A percentile compares a stretch with the other conserved stretches of the same genome.
Evolutionary conservation across 2,329 filamentous ascomycete species (phyloP).

Genomic region (Fusarium algeriense): DNA sequence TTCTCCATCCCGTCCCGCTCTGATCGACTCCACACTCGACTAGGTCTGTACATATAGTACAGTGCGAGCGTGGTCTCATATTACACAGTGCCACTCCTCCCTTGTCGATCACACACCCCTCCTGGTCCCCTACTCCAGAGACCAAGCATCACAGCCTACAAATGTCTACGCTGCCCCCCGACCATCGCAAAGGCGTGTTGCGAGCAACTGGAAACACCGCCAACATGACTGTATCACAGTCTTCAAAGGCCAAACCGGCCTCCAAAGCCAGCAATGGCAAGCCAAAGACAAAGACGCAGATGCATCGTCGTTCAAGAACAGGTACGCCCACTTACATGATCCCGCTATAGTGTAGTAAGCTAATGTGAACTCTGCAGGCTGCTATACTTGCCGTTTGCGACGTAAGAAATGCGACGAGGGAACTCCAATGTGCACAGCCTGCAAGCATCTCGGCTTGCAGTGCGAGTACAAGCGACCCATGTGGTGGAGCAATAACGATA

Average conservation of each 20-base stretch:
- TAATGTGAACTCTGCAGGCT: slow-evolving; percentile 59
- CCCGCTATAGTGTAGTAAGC: background rate
- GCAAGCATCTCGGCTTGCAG: slow-evolving; percentile 80
- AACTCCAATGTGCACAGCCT: slow-evolving; percentile 71
- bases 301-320: slow-evolving; percentile 94
- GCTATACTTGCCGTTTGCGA: slow-evolving; percentile 76
- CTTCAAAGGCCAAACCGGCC: slow-evolving; percentile 69
- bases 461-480: slow-evolving; percentile 97
- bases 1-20: slow-evolving; percentile 49
- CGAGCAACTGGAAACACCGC: slow-evolving; percentile 60
- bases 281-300: slow-evolving; percentile 80
- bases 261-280: slow-evolving; percentile 66
- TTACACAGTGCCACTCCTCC: slow-evolving; percentile 44
- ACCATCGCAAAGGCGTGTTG: slow-evolving; percentile 64
- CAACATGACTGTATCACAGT: slow-evolving; percentile 73
- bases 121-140: slow-evolving; percentile 46
- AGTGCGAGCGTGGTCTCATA: slow-evolving; percentile 5
- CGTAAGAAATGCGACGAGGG: slow-evolving; percentile 79
- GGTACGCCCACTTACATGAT: slow-evolving; percentile 67
- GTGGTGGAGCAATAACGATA: slow-evolving; percentile 97
- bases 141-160: slow-evolving; percentile 56
- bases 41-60: slow-evolving; percentile 31
- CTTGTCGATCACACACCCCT: slow-evolving; percentile 41
- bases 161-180: slow-evolving; percentile 77
- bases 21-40: slow-evolving; percentile 44